A percentile compares a stretch with the other conserved stretches of the same genome.
Conservation (phyloP, 805 yeast species). For the Komagataella mondaviorum region DNA sequence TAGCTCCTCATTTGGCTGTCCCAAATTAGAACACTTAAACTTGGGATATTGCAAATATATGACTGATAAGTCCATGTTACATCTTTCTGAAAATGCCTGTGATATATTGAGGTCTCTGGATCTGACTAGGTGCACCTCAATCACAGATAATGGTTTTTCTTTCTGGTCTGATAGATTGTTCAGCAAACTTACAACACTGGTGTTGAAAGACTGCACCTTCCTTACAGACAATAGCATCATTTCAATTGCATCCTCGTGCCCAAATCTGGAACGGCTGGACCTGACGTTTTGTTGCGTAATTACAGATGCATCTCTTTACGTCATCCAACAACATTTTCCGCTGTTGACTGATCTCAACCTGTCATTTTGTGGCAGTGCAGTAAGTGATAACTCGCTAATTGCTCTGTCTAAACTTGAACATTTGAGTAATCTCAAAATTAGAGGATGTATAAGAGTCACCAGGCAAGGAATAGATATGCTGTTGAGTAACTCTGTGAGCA, state of each 20-base stretch:
- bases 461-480: slow-evolving; percentile 65
- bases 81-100: slow-evolving; percentile 45
- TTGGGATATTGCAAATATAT: slow-evolving; percentile 68
- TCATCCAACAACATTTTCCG: slow-evolving; percentile 54
- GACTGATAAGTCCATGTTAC: slow-evolving; percentile 55
- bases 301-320: slow-evolving; percentile 56
- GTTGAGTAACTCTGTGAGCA: slow-evolving; percentile 37
- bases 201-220: slow-evolving; percentile 62
- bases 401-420: slow-evolving; percentile 42
- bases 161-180: slow-evolving; percentile 50
- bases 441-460: slow-evolving; percentile 68
- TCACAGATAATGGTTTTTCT: slow-evolving; percentile 61
- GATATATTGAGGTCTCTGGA: slow-evolving; percentile 41
- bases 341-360: slow-evolving; percentile 36
- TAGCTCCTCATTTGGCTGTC: slow-evolving; percentile 32
- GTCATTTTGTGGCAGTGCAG: slow-evolving; percentile 71
- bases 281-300: slow-evolving; percentile 66
- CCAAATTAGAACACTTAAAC: slow-evolving; percentile 35
- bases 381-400: slow-evolving; percentile 54
- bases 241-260: slow-evolving; percentile 48
- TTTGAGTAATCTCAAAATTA: slow-evolving; percentile 35
- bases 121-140: slow-evolving; percentile 64
- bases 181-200: slow-evolving; percentile 35
- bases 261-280: slow-evolving; percentile 40
- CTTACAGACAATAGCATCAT: slow-evolving; percentile 52